phyloP scores from a whole-genome alignment of 2,329 filamentous ascomycete species.

The Cladosporium sp. region DNA sequence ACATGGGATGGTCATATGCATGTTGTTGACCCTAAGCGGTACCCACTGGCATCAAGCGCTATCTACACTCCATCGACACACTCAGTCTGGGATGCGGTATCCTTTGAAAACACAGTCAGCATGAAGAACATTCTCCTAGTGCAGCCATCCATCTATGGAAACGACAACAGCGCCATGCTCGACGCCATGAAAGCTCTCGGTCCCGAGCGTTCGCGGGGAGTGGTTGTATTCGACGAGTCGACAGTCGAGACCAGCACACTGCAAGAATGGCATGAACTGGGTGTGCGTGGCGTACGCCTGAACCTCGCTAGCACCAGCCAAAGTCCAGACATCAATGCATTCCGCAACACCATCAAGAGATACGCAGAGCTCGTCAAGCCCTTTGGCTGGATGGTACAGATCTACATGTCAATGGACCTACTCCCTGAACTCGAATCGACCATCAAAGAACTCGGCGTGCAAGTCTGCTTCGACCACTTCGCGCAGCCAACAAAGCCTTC shows the following conservation, averaged over 20 bases:
- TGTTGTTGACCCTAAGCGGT: conserved; percentile 56
- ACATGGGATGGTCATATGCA: conserved; percentile 56
- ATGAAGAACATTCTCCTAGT: conserved; percentile 35
- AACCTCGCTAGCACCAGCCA: conserved; percentile 36
- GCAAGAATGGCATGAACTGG: conserved; percentile 32
- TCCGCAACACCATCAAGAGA: conserved; percentile 27
- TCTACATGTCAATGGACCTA: conserved; percentile 32
- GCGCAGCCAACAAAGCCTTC: conserved; percentile 49
- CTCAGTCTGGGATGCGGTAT: conserved; percentile 19
- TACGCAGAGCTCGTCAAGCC: conserved; percentile 33
- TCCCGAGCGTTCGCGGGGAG: conserved; percentile 30
- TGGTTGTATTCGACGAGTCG: conserved; percentile 36
- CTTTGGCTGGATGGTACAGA: conserved; percentile 36
- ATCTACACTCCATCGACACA: conserved; percentile 16
- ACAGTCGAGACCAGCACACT: conserved; percentile 30
- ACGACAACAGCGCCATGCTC: conserved; percentile 37
- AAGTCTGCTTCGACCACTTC: conserved; percentile 63
- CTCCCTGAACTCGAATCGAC: conserved; percentile 53
- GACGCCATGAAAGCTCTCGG: conserved; percentile 34
- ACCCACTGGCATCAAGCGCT: conserved; percentile 46
- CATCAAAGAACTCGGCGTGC: conserved; percentile 51
- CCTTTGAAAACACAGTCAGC: conserved; percentile 32
- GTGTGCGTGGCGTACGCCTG: conserved; percentile 37
- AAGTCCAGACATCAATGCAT: conserved; percentile 28
- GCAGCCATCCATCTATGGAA: conserved; percentile 37